Percentiles rank a stretch among this genome's conserved stretches.
These are phyloP conservation scores for Cubamyces sp. DNA, from an alignment of 768 basidiomycete genomes.

Conservation along the genomic window DNA sequence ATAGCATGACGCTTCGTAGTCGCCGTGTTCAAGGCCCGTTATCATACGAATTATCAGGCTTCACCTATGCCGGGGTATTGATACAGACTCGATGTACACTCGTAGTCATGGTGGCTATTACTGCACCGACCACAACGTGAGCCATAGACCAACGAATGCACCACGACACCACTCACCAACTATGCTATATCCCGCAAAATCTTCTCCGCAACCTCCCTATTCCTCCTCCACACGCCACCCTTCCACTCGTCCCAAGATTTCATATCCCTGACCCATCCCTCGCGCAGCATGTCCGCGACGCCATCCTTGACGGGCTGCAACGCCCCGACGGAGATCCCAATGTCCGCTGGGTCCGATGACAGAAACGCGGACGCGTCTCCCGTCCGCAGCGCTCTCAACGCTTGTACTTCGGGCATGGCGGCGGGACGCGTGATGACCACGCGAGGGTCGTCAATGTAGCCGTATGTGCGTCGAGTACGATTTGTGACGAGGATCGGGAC, in stretches of 20 bases:
- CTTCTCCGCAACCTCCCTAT: slow-evolving; percentile 37
- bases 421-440: slow-evolving; percentile 44
- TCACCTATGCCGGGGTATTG: no score
- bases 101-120: no score
- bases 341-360: slow-evolving; percentile 19
- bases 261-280: slow-evolving; percentile 38
- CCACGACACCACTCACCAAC: neutral
- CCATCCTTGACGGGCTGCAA: slow-evolving; percentile 27
- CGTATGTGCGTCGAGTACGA: slow-evolving; percentile 43
- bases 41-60: no score
- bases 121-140: no score
- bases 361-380: slow-evolving; percentile 35
- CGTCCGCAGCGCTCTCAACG: slow-evolving; percentile 42
- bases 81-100: no score
- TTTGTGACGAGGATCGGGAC: slow-evolving; percentile 47
- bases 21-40: no score
- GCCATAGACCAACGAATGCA: neutral
- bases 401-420: slow-evolving; percentile 44
- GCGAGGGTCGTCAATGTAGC: slow-evolving; percentile 42
- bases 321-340: slow-evolving; percentile 23
- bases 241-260: slow-evolving; percentile 37
- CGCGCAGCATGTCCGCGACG: slow-evolving; percentile 36
- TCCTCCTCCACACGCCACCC: slow-evolving; percentile 36
- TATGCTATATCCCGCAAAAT: slow-evolving; percentile 37
- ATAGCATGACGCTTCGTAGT: no score